Conservation (phyloP, 306 rosid genomes). For the Carpinus fangiana region DNA sequence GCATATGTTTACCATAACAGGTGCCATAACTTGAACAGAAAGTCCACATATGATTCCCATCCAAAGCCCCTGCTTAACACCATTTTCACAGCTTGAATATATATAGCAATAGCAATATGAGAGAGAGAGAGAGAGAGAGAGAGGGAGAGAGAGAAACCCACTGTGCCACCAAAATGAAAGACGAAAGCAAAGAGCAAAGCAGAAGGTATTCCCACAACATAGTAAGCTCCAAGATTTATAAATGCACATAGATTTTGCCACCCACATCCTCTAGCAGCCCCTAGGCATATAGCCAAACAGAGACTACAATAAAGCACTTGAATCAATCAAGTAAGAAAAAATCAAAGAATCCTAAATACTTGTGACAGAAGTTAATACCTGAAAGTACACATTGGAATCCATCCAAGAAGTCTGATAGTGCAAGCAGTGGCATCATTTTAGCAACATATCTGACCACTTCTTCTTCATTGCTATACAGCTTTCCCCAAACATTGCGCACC, state of each 20-base stretch:
- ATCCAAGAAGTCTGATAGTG: constrained; percentile 62
- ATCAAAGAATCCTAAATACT: not conserved
- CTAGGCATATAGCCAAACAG: constrained; percentile 27
- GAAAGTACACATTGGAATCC: constrained; percentile 71
- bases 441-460: constrained; percentile 55
- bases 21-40: constrained; percentile 47
- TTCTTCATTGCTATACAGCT: constrained; percentile 54
- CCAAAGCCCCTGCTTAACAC: constrained; percentile 52
- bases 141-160: constrained; percentile 13
- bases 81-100: not conserved
- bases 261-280: constrained; percentile 77
- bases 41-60: constrained; percentile 66
- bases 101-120: not conserved
- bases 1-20: constrained; percentile 32
- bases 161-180: constrained; percentile 62
- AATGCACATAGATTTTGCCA: constrained; percentile 65
- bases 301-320: not conserved
- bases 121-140: not conserved
- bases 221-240: constrained; percentile 64
- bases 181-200: constrained; percentile 52
- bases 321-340: not conserved
- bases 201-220: constrained; percentile 59
- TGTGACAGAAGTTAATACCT: constrained; percentile 34
- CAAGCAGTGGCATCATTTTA: constrained; percentile 59
- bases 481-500: constrained; percentile 52